Evolutionary conservation across 495 filamentous ascomycete species (phyloP), one percentile per base, ranked within the genome.

Genomic region (Penicillium egyptiacum): DNA sequence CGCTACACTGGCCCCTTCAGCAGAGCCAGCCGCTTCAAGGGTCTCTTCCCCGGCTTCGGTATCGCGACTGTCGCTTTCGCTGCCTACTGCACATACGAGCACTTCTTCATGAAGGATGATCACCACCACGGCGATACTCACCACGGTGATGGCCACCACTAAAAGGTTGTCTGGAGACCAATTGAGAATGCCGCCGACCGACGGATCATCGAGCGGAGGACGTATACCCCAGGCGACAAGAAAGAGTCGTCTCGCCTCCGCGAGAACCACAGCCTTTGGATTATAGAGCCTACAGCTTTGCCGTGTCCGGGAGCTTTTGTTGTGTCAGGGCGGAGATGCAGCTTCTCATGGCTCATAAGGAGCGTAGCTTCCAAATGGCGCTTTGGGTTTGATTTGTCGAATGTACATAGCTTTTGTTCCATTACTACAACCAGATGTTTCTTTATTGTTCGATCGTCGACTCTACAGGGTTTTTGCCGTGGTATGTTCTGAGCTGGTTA

Each of bases 31-130:
- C 89, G 94, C 22, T 96, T 96, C 79, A 89, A 83, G 74, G 77
- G 83, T 54, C 77, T 85, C 53, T 88, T 98, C 74, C 94, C 94
- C 28, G 94, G 94, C 47, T 77, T 98, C 48, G 95, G 94, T 44
- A 94, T 90, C 59, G 94, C 91, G 5, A 88, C 86, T 9, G 93
- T 93, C 44, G 92, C 92, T 11, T 98, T 98, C 72, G 85, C 87
- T 35, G 86, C 75, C 47, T 98, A 98, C 76, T 89, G 91, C 75
- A 82, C 80, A 37, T 96, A 90, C 70, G 94, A 98, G 78, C 82
- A 90, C 66, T 66, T 95, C 41, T 96, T 96, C 70, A 59, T 95
- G 55, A 83, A 88, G 66, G 86, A 92, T 41, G 85, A 89, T 50
- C 88, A 92, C 74, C 79, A 81, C 64, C 79, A 85, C 69, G 70